These are phyloP conservation scores for Auriscalpium microsporum DNA, from an alignment of 768 basidiomycete genomes.

Conservation along the genomic window DNA sequence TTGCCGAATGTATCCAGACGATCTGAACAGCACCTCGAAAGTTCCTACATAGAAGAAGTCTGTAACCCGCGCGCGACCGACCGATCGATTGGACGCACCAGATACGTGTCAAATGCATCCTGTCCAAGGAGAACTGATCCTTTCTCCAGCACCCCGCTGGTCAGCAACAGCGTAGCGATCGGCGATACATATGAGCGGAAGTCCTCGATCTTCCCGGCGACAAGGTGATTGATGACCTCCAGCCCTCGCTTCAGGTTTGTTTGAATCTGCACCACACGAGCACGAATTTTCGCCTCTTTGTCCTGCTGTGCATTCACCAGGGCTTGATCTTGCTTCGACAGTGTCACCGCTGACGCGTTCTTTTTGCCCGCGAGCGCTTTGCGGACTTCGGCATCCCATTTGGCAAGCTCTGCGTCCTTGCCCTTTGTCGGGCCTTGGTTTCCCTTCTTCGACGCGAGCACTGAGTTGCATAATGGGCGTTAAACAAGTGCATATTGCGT, in stretches of 20 bases:
- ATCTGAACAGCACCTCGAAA: slow-evolving; percentile 66
- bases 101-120: slow-evolving; percentile 64
- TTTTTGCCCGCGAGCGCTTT: slow-evolving; percentile 80
- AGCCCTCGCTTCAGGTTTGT: slow-evolving; percentile 57
- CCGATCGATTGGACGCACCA: slow-evolving; percentile 41
- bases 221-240: slow-evolving; percentile 56
- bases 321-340: slow-evolving; percentile 81
- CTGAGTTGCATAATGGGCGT: slow-evolving; percentile 25
- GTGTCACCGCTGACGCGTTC: slow-evolving; percentile 33
- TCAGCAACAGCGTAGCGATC: slow-evolving; percentile 51
- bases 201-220: slow-evolving; percentile 39
- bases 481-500: background rate
- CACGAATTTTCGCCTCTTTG: slow-evolving; percentile 66
- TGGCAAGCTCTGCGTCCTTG: slow-evolving; percentile 81
- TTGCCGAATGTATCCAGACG: slow-evolving; percentile 58
- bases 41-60: slow-evolving; percentile 33
- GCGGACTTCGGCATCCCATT: slow-evolving; percentile 94
- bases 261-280: slow-evolving; percentile 47
- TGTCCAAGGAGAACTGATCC: slow-evolving; percentile 57
- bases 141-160: slow-evolving; percentile 47
- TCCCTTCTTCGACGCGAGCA: slow-evolving; percentile 52
- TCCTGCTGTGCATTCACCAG: slow-evolving; percentile 78
- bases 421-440: slow-evolving; percentile 56
- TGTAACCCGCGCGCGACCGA: background rate
- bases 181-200: slow-evolving; percentile 49